Evolutionary conservation across 2,329 filamentous ascomycete genomes (phyloP).

Genomic region (Thermothelomyces thermophilus): DNA sequence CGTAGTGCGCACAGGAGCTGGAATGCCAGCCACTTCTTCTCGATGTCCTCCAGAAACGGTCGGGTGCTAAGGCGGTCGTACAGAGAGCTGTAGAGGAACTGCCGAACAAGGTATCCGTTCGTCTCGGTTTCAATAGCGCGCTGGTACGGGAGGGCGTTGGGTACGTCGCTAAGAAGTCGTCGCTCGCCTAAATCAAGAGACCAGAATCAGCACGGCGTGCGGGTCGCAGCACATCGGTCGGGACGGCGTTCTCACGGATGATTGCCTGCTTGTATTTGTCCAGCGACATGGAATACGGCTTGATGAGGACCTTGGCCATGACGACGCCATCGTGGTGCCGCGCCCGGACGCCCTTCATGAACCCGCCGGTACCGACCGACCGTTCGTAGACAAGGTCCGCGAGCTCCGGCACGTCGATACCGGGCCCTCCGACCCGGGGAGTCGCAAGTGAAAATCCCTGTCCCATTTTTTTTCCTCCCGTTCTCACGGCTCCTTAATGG

Average conservation of each 20-base stretch:
- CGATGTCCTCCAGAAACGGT: constrained; percentile 92
- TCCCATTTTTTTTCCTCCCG: constrained; percentile 65
- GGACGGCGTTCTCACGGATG: constrained; percentile 48
- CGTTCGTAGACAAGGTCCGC: constrained; percentile 87
- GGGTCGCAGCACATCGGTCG: not conserved
- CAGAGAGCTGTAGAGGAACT: constrained; percentile 92
- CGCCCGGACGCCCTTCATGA: constrained; percentile 94
- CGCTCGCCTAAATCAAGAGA: constrained; percentile 58
- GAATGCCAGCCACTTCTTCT: constrained; percentile 98
- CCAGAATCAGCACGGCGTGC: constrained; percentile 3
- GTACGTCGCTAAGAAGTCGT: constrained; percentile 69
- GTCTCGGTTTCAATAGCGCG: constrained; percentile 85
- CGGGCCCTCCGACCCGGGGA: constrained; percentile 82
- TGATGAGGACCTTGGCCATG: constrained; percentile 90
- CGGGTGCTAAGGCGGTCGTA: constrained; percentile 96
- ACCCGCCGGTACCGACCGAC: constrained; percentile 82
- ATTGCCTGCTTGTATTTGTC: constrained; percentile 72
- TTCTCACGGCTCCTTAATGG: not conserved
- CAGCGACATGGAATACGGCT: constrained; percentile 80
- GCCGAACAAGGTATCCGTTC: constrained; percentile 86
- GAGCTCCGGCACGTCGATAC: constrained; percentile 90
- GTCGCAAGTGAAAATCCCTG: constrained; percentile 94
- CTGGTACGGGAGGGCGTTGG: constrained; percentile 87
- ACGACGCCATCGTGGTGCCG: constrained; percentile 85
- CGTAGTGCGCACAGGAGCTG: constrained; percentile 87